A percentile compares a stretch with the other conserved stretches of the same genome.
These are phyloP conservation scores for Symbiodinium pilosum DNA, from an alignment of 73 alveolate species.

Conservation along the genomic window DNA sequence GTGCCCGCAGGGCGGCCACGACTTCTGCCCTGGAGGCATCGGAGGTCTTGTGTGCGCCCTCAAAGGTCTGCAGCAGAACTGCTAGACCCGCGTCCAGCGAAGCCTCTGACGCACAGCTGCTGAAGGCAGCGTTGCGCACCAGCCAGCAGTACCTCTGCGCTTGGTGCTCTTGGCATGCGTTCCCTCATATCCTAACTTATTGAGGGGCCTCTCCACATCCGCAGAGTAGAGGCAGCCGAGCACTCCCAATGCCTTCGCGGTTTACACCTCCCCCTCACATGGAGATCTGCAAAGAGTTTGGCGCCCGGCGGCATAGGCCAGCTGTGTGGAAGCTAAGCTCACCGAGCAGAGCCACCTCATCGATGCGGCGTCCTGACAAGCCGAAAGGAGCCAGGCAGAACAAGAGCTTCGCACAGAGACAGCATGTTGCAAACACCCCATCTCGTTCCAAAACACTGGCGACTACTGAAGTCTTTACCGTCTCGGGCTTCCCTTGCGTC, in stretches of 20 bases:
- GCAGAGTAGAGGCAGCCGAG: constrained; percentile 48
- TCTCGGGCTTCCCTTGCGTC: too few species aligned
- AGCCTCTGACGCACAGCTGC: constrained; percentile 36
- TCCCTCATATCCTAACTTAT: too few species aligned
- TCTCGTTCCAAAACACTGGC: too few species aligned
- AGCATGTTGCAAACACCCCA: too few species aligned
- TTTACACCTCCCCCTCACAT: too few species aligned
- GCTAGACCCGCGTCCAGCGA: constrained; percentile 58
- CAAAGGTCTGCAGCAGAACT: constrained; percentile 16
- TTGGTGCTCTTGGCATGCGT: too few species aligned
- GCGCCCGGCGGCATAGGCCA: constrained; percentile 58
- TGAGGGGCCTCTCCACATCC: constrained; percentile 24
- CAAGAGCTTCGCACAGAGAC: neutral
- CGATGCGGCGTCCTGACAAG: constrained; percentile 7
- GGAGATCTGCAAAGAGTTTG: neutral
- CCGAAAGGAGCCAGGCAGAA: neutral
- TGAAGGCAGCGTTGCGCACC: constrained; percentile 10
- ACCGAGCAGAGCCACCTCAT: constrained; percentile 81
- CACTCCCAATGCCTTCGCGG: constrained; percentile 77
- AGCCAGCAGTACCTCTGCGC: constrained; percentile 18
- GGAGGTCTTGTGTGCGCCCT: neutral
- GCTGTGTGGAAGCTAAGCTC: neutral
- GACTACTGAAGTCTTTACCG: too few species aligned
- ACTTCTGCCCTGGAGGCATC: neutral
- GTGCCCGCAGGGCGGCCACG: constrained; percentile 70